Base-by-base conservation (phyloP, 495 filamentous ascomycete species). In the Aspergillus kassunensis region DNA sequence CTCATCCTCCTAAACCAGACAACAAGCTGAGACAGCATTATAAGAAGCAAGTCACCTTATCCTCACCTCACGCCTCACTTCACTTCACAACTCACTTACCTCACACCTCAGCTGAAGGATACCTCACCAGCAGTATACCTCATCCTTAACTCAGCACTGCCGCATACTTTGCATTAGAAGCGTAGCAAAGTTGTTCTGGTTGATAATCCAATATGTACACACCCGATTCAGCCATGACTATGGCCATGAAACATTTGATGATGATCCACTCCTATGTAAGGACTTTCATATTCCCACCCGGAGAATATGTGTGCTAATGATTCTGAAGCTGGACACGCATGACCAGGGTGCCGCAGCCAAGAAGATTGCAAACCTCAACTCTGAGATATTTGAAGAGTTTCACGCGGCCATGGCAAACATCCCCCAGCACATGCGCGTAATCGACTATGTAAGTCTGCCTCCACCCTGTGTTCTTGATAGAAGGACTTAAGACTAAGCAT, bases 301-400 rank as follows among this genome's bases (percentile, higher is more conserved):
- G 12, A n/a, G 12, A 15, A 13, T 18, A 11, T 29, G 3, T n/a
- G 10, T 33, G 19, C 51, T 59, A 33, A 65, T 25, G 9, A 10
- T 4, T 29, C 7, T 20, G 23, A 35, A 70, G 67, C 57, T 70
- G 40, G 63, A 58, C 10, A 44, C 54, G 10, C 51, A 62, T 40
- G 58, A 55, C 4, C 57, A 61, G 41, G 24, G 51, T 31, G 19
- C 36, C 2, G 52, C 56, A 31, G 65, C 67, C 1, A 70, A 68
- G 42, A 52, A 68, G 16, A 55, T 70, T 25, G 64, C 59, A 34
- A 64, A 61, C 27, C 39, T 63, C 21, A 62, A 59, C 33, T 42
- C 60, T 13, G 37, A 53, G 52, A 56, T 70, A 16, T 50, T 61
- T 9, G 53, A 61, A 20, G 55, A 44, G 7, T 61, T 63, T 49